These are phyloP conservation scores for Jatropha podagrica DNA, from an alignment of 441 rosid species.

Conservation along the genomic window DNA sequence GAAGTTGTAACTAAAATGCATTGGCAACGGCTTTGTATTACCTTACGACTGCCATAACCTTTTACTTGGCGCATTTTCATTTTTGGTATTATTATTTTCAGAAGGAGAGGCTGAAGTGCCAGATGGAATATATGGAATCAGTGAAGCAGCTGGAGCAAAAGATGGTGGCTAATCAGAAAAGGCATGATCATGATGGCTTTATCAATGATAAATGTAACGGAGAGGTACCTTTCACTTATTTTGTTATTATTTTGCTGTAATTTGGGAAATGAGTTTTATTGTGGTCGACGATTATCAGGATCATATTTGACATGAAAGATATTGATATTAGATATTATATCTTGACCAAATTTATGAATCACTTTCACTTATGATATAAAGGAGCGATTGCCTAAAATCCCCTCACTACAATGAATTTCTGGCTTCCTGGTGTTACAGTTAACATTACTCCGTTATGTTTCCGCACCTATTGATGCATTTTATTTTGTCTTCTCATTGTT, in stretches of 20 bases:
- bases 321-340: background rate
- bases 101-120: constrained; percentile 90
- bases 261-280: background rate
- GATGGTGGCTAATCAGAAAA: constrained; percentile 68
- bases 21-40: background rate
- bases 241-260: background rate
- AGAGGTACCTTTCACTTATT: constrained; percentile 48
- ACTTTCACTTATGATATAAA: no score
- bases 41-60: constrained; percentile 1
- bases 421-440: background rate
- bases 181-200: constrained; percentile 50
- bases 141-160: constrained; percentile 92
- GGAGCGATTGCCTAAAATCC: no score
- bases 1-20: background rate
- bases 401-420: background rate
- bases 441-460: background rate
- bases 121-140: constrained; percentile 96
- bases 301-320: background rate
- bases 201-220: constrained; percentile 36
- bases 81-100: constrained; percentile 30
- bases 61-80: constrained; percentile 4
- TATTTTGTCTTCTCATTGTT: constrained; percentile 1
- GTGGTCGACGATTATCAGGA: constrained; percentile 3
- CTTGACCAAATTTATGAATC: no score
- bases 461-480: background rate